Percentiles rank a stretch among this genome's conserved stretches.
phyloP scores from a whole-genome alignment of 257 asterid species.

The Petunia secreta region DNA sequence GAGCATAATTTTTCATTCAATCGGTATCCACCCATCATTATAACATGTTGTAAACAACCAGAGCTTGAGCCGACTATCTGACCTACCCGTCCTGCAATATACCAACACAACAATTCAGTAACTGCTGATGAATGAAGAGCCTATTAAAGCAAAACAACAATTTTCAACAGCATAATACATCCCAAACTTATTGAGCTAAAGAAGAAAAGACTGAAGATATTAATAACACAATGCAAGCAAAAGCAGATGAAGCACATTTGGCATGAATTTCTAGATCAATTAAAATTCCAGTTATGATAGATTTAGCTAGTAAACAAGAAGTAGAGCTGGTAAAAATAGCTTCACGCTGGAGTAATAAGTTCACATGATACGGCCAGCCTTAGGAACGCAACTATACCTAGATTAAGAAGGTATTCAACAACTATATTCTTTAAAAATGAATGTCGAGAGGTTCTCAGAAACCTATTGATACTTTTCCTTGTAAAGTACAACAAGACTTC shows the following conservation, averaged over 20 bases:
- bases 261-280: background rate
- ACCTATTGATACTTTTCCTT: background rate
- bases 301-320: slow-evolving; percentile 9
- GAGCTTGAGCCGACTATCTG: slow-evolving; percentile 30
- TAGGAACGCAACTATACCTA: background rate
- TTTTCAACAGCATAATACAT: background rate
- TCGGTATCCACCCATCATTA: slow-evolving; percentile 27
- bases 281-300: background rate
- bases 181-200: slow-evolving; percentile 1
- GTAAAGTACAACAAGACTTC: background rate
- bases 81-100: slow-evolving; percentile 96
- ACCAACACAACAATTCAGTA: slow-evolving; percentile 27
- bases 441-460: background rate
- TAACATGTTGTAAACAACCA: slow-evolving; percentile 22
- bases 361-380: background rate
- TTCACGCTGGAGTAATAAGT: background rate
- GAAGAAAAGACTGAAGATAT: slow-evolving; percentile 4
- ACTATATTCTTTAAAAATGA: background rate
- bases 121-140: slow-evolving; percentile 8
- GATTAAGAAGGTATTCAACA: background rate
- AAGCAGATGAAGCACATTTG: background rate
- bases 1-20: background rate
- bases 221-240: background rate
- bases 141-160: background rate
- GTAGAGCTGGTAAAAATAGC: background rate